Evolutionary conservation across 192 early-diverging fungal species (phyloP).

Genomic region (Chytriomyces hyalinus): DNA sequence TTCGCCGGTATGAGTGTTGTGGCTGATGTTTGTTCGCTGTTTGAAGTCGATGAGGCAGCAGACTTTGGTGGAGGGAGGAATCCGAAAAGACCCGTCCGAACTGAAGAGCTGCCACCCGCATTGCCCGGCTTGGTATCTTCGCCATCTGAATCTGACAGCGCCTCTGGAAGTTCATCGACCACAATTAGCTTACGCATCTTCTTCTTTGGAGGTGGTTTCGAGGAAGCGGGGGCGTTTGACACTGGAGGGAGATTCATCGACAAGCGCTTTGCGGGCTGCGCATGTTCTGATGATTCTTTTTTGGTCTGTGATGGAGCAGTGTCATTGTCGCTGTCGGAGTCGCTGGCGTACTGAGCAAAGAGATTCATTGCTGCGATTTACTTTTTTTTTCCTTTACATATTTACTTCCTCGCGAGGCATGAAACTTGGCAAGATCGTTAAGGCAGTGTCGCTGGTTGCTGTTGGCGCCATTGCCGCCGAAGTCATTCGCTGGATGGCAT

Average conservation of each 20-base stretch:
- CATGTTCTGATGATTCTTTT: background rate
- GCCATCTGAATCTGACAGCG: slow-evolving; percentile 9
- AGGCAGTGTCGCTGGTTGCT: background rate
- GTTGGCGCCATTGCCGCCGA: background rate
- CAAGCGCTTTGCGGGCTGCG: background rate
- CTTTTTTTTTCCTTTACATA: background rate
- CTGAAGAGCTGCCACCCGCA: background rate
- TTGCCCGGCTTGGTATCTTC: background rate
- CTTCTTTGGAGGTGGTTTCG: background rate
- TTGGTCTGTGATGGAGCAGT: background rate
- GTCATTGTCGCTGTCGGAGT: background rate
- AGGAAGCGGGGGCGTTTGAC: background rate
- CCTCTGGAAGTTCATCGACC: background rate
- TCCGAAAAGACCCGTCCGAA: slow-evolving; percentile 11
- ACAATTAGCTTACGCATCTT: background rate
- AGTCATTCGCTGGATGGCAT: background rate
- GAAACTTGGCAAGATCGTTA: background rate
- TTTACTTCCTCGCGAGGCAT: background rate
- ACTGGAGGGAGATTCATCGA: background rate
- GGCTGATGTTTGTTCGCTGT: background rate
- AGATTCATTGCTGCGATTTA: background rate
- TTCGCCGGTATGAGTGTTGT: slow-evolving; percentile 15
- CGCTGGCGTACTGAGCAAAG: background rate
- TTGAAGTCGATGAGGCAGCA: background rate
- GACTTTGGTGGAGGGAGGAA: slow-evolving; percentile 24